These are phyloP conservation scores for Talaromyces albobiverticillius DNA, from an alignment of 2,329 filamentous ascomycete genomes.

Conservation along the genomic window DNA sequence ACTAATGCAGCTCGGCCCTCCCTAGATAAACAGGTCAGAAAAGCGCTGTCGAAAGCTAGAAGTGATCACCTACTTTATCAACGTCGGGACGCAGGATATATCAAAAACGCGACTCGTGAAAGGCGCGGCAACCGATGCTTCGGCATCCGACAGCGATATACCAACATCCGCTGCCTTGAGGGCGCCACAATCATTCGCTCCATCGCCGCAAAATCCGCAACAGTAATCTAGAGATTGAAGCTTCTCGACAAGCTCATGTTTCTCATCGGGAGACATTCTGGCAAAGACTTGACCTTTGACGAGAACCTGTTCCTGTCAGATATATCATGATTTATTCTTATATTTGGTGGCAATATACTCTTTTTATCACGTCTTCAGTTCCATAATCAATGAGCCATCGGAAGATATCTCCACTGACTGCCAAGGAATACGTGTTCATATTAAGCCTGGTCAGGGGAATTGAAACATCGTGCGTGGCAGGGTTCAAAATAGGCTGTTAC, in stretches of 20 bases:
- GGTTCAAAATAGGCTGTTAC: conserved; percentile 66
- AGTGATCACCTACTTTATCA: conserved; percentile 64
- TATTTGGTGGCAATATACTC: conserved; percentile 45
- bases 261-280: conserved; percentile 98
- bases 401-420: conserved; percentile 90
- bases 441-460: conserved; percentile 81
- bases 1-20: conserved; percentile 92
- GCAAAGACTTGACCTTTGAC: conserved; percentile 91
- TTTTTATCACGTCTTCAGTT: conserved; percentile 70
- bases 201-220: conserved; percentile 93
- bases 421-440: conserved; percentile 79
- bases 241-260: conserved; percentile 96
- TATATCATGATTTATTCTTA: neutral
- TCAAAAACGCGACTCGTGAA: conserved; percentile 96
- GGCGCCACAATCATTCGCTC: conserved; percentile 95
- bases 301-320: conserved; percentile 64
- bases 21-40: conserved; percentile 44
- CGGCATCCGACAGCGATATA: conserved; percentile 93
- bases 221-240: conserved; percentile 95
- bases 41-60: neutral
- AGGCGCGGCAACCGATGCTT: conserved; percentile 95
- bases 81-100: conserved; percentile 88
- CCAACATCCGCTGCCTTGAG: conserved; percentile 96
- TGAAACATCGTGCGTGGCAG: conserved; percentile 72
- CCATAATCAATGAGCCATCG: conserved; percentile 95